Evolutionary conservation across 176 grass and related monocot genomes (phyloP).

Genomic region (Puccinellia tenuiflora): DNA sequence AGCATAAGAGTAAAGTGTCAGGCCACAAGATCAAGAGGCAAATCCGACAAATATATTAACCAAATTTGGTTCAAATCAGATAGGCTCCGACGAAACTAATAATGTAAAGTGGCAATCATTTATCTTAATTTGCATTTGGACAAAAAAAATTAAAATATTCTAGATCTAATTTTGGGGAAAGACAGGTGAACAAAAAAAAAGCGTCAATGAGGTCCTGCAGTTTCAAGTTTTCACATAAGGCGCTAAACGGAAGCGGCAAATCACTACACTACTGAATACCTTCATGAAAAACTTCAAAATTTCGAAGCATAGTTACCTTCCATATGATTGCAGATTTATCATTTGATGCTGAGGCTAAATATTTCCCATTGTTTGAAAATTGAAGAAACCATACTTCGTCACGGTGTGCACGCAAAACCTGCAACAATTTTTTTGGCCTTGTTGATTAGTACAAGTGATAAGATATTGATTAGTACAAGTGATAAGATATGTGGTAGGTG

Average conservation of each 20-base stretch:
- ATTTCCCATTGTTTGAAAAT: constrained; percentile 85
- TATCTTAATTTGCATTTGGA: not conserved
- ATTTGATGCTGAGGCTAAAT: constrained; percentile 79
- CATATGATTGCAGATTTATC: constrained; percentile 90
- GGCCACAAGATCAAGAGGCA: constrained; percentile 4
- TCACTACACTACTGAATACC: not conserved
- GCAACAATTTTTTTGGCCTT: not conserved
- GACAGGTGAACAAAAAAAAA: not conserved
- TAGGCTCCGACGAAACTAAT: not conserved
- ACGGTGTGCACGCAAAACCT: constrained; percentile 64
- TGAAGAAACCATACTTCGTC: constrained; percentile 98
- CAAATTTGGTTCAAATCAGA: not conserved
- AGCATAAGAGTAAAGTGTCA: not conserved
- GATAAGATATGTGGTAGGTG: no score
- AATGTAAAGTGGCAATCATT: not conserved
- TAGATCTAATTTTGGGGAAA: not conserved
- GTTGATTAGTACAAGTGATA: constrained; percentile 10
- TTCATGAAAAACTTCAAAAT: not conserved
- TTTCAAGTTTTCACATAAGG: not conserved
- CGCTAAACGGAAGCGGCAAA: not conserved
- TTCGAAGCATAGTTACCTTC: constrained; percentile 59
- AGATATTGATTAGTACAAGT: constrained; percentile 17
- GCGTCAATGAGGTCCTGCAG: not conserved
- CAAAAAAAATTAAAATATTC: not conserved
- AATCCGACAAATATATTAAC: constrained; percentile 2